These are phyloP conservation scores for Collybia mongolica DNA, from an alignment of 768 basidiomycete genomes.

Conservation along the genomic window DNA sequence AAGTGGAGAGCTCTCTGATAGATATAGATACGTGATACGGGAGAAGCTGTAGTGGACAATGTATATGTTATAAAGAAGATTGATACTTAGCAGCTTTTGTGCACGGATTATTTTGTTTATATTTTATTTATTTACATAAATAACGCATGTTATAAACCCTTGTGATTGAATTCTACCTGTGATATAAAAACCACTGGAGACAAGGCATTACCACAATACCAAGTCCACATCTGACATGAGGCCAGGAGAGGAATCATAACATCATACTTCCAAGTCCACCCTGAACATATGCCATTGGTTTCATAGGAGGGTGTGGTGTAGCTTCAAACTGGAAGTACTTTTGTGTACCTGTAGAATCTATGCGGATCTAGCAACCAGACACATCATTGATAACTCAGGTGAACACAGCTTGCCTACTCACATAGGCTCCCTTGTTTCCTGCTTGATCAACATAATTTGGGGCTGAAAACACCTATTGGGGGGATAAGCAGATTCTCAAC, in stretches of 20 bases:
- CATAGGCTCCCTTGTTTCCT: slow-evolving; percentile 91
- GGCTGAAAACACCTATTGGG: slow-evolving; percentile 79
- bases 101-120: not conserved
- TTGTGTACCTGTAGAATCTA: slow-evolving; percentile 73
- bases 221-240: slow-evolving; percentile 1
- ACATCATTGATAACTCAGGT: slow-evolving; percentile 4
- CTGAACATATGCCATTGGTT: slow-evolving; percentile 88
- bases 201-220: too few species aligned
- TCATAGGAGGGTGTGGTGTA: slow-evolving; percentile 83
- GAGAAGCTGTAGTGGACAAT: too few species aligned
- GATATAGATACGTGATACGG: too few species aligned
- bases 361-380: slow-evolving; percentile 60
- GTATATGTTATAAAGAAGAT: too few species aligned
- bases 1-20: too few species aligned
- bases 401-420: slow-evolving; percentile 34
- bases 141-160: too few species aligned
- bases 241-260: slow-evolving; percentile 42
- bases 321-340: slow-evolving; percentile 84
- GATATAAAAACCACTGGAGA: too few species aligned
- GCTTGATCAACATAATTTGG: slow-evolving; percentile 94
- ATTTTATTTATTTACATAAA: too few species aligned
- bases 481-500: slow-evolving; percentile 12
- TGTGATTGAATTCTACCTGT: too few species aligned
- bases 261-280: slow-evolving; percentile 67
- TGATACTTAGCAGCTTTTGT: too few species aligned